Conservation (phyloP, 1,284 basidiomycete genomes). For the Exsudoporus floridanus region DNA sequence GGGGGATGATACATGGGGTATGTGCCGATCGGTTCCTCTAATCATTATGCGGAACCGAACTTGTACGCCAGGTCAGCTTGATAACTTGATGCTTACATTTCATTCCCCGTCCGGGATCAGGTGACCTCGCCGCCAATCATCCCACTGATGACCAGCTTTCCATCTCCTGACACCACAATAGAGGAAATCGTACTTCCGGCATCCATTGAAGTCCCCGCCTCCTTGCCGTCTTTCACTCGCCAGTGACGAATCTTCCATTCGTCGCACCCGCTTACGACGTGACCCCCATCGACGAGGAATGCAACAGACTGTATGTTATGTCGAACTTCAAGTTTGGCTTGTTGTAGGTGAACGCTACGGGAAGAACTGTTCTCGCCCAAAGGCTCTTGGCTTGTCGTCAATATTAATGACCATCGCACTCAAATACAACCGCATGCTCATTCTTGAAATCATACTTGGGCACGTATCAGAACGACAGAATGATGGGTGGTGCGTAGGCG, state of each 20-base stretch:
- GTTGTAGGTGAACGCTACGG: too few species aligned
- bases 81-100: too few species aligned
- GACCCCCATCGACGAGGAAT: slow-evolving; percentile 2
- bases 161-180: slow-evolving; percentile 7
- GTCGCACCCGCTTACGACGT: not conserved
- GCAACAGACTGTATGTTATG: not conserved
- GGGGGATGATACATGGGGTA: slow-evolving; percentile 45
- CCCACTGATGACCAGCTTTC: slow-evolving; percentile 12
- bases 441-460: too few species aligned
- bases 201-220: slow-evolving; percentile 3
- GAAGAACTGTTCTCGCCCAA: too few species aligned
- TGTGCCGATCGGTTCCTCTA: not conserved
- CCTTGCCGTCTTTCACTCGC: slow-evolving; percentile 4
- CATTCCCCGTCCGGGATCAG: too few species aligned
- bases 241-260: slow-evolving; percentile 5
- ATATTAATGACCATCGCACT: too few species aligned
- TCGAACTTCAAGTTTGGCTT: not conserved
- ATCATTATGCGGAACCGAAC: not conserved
- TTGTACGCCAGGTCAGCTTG: slow-evolving; percentile 21
- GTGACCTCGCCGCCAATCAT: not conserved
- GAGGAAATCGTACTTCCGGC: not conserved
- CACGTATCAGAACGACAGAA: too few species aligned
- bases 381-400: too few species aligned
- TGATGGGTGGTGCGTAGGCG: too few species aligned
- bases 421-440: too few species aligned